Percentiles rank a stretch among this genome's conserved stretches.
These are phyloP conservation scores for Kingdonia uniflora DNA, from an alignment of 164 flowering plant species.

Conservation along the genomic window DNA sequence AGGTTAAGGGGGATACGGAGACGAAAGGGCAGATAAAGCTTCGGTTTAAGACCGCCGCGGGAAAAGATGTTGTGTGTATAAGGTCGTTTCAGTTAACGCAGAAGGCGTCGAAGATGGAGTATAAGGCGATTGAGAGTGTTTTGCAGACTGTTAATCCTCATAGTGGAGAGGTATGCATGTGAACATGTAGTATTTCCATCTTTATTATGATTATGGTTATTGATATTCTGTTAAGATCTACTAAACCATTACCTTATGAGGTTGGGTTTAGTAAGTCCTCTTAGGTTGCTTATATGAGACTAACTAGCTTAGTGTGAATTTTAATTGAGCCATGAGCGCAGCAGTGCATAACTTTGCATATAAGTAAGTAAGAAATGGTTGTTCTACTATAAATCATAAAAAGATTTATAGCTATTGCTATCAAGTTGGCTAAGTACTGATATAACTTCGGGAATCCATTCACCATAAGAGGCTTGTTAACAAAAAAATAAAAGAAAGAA, in stretches of 20 bases:
- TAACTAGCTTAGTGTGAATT: background rate
- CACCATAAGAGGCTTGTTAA: no score
- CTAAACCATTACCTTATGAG: background rate
- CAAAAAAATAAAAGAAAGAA: no score
- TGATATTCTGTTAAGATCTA: background rate
- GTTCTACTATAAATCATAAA: no score
- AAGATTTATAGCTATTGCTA: no score
- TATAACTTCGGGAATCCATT: no score
- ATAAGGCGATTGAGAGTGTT: conserved; percentile 91
- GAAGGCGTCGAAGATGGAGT: conserved; percentile 94
- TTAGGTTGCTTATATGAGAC: background rate
- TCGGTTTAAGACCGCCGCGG: conserved; percentile 89
- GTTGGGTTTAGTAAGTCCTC: background rate
- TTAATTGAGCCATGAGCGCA: no score
- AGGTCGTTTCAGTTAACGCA: conserved; percentile 96
- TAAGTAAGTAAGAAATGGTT: no score
- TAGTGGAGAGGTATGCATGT: conserved; percentile 78
- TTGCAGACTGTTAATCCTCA: conserved; percentile 95
- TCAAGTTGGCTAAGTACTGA: no score
- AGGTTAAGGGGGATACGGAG: conserved; percentile 98
- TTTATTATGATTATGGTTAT: no score
- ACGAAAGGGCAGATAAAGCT: conserved; percentile 94
- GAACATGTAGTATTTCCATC: no score
- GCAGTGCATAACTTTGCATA: no score
- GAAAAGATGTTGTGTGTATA: conserved; percentile 94